Conservation (phyloP, 768 basidiomycete genomes). For the Plicaturopsis crispa region DNA sequence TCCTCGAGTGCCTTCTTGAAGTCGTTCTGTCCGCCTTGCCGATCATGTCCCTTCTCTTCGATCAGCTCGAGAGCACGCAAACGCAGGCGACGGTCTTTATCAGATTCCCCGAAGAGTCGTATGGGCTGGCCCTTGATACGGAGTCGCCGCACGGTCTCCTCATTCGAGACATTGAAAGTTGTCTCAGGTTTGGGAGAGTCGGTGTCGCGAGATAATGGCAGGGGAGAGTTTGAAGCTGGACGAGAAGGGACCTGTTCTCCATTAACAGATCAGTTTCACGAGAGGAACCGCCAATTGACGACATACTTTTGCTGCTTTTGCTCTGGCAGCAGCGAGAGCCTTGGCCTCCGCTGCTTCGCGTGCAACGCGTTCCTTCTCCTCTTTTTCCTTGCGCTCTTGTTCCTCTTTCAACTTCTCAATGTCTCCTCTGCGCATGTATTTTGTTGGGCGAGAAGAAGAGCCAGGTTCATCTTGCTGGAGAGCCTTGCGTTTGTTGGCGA, state of each 20-base stretch:
- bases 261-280: slow-evolving; percentile 27
- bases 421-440: slow-evolving; percentile 92
- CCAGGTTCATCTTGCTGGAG: slow-evolving; percentile 36
- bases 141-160: slow-evolving; percentile 85
- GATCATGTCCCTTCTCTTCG: slow-evolving; percentile 80
- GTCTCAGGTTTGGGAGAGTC: slow-evolving; percentile 41
- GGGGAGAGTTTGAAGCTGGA: slow-evolving; percentile 33
- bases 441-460: slow-evolving; percentile 43
- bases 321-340: slow-evolving; percentile 13
- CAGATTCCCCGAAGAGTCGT: slow-evolving; percentile 88
- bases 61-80: slow-evolving; percentile 91
- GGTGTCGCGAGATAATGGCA: slow-evolving; percentile 22
- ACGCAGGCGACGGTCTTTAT: slow-evolving; percentile 87
- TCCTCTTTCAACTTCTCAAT: slow-evolving; percentile 62
- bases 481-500: slow-evolving; percentile 81
- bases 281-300: slow-evolving; percentile 5
- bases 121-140: slow-evolving; percentile 92
- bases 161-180: slow-evolving; percentile 84
- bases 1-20: slow-evolving; percentile 88
- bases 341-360: slow-evolving; percentile 16
- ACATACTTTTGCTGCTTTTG: slow-evolving; percentile 41
- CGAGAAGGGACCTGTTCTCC: slow-evolving; percentile 41
- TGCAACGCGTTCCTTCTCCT: slow-evolving; percentile 24
- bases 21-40: slow-evolving; percentile 86
- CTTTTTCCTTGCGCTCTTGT: slow-evolving; percentile 28